A percentile compares a stretch with the other conserved stretches of the same genome.
These are phyloP conservation scores for Elasticomyces elasticus DNA, from an alignment of 495 filamentous ascomycete genomes.

Conservation along the genomic window DNA sequence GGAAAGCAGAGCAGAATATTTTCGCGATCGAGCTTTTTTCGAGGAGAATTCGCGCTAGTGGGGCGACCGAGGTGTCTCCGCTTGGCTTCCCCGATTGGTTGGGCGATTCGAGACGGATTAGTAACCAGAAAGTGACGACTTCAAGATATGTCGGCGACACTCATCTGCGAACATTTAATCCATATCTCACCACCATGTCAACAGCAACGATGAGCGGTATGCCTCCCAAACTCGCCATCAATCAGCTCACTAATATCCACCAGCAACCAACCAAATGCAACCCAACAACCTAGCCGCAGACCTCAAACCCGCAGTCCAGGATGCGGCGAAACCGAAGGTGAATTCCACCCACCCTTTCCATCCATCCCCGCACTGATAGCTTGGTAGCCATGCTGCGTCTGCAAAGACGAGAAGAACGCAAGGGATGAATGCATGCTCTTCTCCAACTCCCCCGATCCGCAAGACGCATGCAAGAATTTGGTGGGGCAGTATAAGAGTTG, in stretches of 20 bases:
- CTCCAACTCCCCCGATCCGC: constrained; percentile 64
- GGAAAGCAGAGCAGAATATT: neutral
- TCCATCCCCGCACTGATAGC: neutral
- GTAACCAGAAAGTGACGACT: too few relatives aligned
- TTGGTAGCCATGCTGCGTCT: constrained; percentile 84
- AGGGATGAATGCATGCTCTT: constrained; percentile 99
- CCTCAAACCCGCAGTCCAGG: constrained; percentile 34
- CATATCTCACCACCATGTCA: constrained; percentile 9
- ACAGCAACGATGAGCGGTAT: constrained; percentile 7
- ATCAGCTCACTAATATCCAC: constrained; percentile 10
- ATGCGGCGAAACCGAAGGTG: constrained; percentile 48
- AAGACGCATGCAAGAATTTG: constrained; percentile 65
- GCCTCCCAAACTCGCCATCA: neutral
- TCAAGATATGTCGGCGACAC: too few relatives aligned
- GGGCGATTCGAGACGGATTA: too few relatives aligned
- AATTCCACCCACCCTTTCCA: neutral
- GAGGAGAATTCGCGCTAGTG: neutral
- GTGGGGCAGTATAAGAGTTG: constrained; percentile 82
- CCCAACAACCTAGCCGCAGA: constrained; percentile 34
- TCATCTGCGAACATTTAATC: neutral
- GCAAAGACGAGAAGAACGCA: constrained; percentile 82
- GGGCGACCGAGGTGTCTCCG: neutral
- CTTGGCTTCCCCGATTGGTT: too few relatives aligned
- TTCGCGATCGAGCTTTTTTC: neutral
- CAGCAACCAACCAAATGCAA: constrained; percentile 18